Base-by-base conservation (phyloP, 2,329 filamentous ascomycete species). In the Paraphoma sp. region DNA sequence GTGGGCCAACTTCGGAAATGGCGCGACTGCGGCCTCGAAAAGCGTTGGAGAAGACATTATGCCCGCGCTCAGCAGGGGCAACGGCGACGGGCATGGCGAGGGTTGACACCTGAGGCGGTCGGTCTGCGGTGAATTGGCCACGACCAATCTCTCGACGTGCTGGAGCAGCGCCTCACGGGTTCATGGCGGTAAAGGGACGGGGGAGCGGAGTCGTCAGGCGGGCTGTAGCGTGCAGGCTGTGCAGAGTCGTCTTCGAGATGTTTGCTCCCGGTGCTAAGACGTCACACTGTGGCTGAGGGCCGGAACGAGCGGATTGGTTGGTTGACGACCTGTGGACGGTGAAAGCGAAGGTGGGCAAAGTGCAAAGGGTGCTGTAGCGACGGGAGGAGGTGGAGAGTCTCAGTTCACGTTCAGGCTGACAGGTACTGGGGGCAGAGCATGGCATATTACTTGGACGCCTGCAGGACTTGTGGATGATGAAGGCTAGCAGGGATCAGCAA, bases 51-150 rank as follows among this genome's bases (percentile, higher is more conserved):
- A 74, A 68, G 51, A 69, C 58, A 48, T 71, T 68, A 53, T 73
- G 72, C 49, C 66, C 62, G 53, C 68, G 64, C 48, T 68, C 57
- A 59, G 69, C 68, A 47, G 68, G 62, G 45, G 69, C 72, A 47
- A 74, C 65, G 55, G 72, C 72, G 59, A 61, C 59, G 23, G 72
- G 67, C 74, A 76, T 76, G 55, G 62, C 68, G 68, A 49, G 47
- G 47, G 30, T 31, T 54, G 50, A 31, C 43, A 45, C 42, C 6
- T 33, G 49, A 36, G n/a, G 49, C 31, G 28, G 47, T 18, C 48
- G 52, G 46, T 38, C 46, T 49, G 54, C 43, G 30, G 54, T 18
- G 46, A 51, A 16, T 29, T 18, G 14, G 18, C 46, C 40, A 31
- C 44, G 45, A 50, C 48, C 36, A 45, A 38, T 50, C 42, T 46